Percentiles rank a stretch among this genome's conserved stretches.
Evolutionary conservation across 2,329 filamentous ascomycete species (phyloP).

Genomic region (Colletotrichum paranaense): DNA sequence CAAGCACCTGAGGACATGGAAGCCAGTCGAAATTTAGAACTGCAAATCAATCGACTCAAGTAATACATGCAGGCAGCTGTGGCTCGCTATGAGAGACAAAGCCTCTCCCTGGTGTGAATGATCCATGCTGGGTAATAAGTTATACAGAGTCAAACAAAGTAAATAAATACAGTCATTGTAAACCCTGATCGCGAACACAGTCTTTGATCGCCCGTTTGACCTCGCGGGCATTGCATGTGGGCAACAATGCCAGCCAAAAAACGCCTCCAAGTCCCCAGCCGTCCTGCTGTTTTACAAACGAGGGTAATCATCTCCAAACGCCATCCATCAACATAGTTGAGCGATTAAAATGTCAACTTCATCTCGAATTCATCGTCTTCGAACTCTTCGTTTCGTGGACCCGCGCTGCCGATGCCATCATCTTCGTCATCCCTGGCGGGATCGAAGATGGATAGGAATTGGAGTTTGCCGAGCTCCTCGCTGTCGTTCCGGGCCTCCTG

Average conservation of each 20-base stretch:
- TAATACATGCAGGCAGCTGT: background rate
- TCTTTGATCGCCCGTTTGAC: constrained; percentile 3
- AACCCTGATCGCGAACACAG: background rate
- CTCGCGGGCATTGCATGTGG: constrained; percentile 11
- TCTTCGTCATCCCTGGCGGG: constrained; percentile 59
- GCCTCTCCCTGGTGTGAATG: background rate
- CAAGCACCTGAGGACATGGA: background rate
- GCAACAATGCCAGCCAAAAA: constrained; percentile 27
- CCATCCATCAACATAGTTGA: background rate
- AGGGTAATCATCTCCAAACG: constrained; percentile 27
- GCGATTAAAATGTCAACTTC: constrained; percentile 48
- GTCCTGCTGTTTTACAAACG: constrained; percentile 13
- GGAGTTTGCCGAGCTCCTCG: constrained; percentile 54
- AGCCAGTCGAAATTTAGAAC: background rate
- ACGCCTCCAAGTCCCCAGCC: constrained; percentile 27
- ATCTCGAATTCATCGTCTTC: constrained; percentile 69
- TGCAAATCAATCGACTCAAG: constrained; percentile 1
- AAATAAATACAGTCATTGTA: constrained; percentile 24
- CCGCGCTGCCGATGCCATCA: constrained; percentile 46
- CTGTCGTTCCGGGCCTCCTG: constrained; percentile 38
- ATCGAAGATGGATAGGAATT: constrained; percentile 70
- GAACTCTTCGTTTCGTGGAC: constrained; percentile 48
- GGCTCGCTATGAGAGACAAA: background rate
- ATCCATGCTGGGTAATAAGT: background rate
- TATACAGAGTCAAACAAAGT: constrained; percentile 8